Evolutionary conservation across 2,329 filamentous ascomycete species (phyloP), one percentile per base, ranked within the genome.

Genomic region (Leptodontidium sp.): DNA sequence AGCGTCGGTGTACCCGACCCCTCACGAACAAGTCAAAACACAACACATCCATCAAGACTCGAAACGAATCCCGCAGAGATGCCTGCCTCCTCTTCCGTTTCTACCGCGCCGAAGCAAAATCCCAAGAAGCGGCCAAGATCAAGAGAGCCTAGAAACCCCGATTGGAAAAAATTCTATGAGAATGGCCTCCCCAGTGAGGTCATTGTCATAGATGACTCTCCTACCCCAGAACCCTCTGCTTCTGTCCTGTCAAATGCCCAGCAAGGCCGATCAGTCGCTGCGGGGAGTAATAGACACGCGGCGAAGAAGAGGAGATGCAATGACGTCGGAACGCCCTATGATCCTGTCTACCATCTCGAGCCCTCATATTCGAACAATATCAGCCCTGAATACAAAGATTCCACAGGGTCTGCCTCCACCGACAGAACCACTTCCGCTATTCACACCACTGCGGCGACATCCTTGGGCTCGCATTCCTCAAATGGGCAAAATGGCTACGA

Each of bases 381-480:
- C 76, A 91, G 91, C 35, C 90, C 92, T 62, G 87, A 89, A 70
- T 89, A 91, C 75, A 87, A 90, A 71, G 85, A 87, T 57, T 88
- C 88, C 15, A 90, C 88, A 65, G 88, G 87, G 62, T 91, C 92
- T 55, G 93, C 92, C 14, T 97, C 93, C 4, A 96, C 91, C 73
- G 93, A 95, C 80, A 89, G 93, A 71, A 97, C 93, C 15, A 91
- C 91, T 40, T 96, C 93, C 17, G 87, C 88, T 53, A 84, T 94
- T 67, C 90, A 95, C 77, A 96, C 93, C 3, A 98, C 94, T 0
- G 95, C 95, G 53, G 90, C 94, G 5, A 98, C 96, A 0, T 98
- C 95, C 15, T 82, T 94, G 6, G 91, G 90, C 15, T 94, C 92
- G 5, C 81, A 88, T 52, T 79, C 78, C 17, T 89, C 88, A 0